phyloP scores from a whole-genome alignment of 225 moss, liverwort and hornwort genomes.

The Pleurozium schreberi region DNA sequence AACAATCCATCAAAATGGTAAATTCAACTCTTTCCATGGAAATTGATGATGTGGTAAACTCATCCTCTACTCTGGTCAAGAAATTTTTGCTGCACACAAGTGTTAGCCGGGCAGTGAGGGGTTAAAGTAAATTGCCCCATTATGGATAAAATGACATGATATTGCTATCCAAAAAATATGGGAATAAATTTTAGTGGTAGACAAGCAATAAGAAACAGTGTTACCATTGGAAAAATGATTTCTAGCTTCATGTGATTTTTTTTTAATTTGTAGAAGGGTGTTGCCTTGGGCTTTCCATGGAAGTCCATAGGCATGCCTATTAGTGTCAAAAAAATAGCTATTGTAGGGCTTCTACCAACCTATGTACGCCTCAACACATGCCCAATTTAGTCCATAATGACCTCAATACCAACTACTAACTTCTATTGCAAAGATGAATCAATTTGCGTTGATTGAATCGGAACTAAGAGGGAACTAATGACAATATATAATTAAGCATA shows the following conservation, averaged over 20 bases:
- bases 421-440: background rate
- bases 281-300: background rate
- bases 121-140: fast-evolving
- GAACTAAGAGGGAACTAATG: background rate
- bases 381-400: background rate
- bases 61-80: background rate
- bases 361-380: background rate
- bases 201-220: background rate
- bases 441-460: background rate
- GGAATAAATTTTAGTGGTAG: background rate
- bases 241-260: background rate
- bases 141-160: too few species aligned
- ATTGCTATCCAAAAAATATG: fast-evolving
- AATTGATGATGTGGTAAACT: fast-evolving
- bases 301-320: fast-evolving
- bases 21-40: background rate
- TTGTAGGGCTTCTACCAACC: background rate
- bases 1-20: background rate
- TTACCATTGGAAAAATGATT: background rate
- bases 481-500: background rate
- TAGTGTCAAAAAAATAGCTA: background rate
- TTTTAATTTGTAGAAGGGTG: background rate
- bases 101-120: too few species aligned
- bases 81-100: fast-evolving
- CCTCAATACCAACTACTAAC: background rate